Conservation (phyloP, 2,329 filamentous ascomycete genomes). For the Huntiella bhutanensis region DNA sequence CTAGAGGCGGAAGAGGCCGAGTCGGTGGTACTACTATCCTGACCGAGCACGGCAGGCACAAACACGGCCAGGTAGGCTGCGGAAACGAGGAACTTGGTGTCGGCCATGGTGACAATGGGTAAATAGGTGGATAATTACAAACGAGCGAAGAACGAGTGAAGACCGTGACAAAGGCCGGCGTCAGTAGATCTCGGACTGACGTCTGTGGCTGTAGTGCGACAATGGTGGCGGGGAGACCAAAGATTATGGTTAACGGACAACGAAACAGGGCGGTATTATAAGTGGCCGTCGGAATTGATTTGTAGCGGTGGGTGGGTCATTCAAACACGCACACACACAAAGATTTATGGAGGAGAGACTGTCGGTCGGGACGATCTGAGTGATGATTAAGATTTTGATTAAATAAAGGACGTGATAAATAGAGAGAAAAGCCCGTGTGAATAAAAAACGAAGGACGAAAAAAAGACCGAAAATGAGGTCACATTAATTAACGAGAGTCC, state of each 20-base stretch:
- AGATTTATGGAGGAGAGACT: too few relatives aligned
- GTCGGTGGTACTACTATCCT: neutral
- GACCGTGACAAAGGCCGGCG: too few relatives aligned
- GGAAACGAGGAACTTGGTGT: constrained; percentile 10
- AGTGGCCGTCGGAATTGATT: neutral
- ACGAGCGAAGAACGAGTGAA: too few relatives aligned
- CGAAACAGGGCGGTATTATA: neutral
- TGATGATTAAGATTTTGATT: constrained; percentile 1
- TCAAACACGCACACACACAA: too few relatives aligned
- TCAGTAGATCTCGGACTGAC: too few relatives aligned
- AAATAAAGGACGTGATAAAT: neutral
- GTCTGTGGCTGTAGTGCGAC: too few relatives aligned
- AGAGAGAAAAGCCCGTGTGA: neutral
- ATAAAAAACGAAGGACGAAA: neutral
- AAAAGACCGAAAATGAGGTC: neutral
- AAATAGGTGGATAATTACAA: neutral
- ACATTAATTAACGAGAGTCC: neutral
- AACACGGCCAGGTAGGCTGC: constrained; percentile 12
- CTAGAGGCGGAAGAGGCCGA: constrained; percentile 1
- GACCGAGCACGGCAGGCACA: constrained; percentile 11
- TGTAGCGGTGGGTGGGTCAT: neutral
- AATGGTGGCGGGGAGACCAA: too few relatives aligned
- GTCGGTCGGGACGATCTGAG: neutral
- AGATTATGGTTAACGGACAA: neutral
- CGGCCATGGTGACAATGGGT: constrained; percentile 1